Evolutionary conservation across 192 early-diverging fungal species (phyloP).

Genomic region (Dissophora ornata): DNA sequence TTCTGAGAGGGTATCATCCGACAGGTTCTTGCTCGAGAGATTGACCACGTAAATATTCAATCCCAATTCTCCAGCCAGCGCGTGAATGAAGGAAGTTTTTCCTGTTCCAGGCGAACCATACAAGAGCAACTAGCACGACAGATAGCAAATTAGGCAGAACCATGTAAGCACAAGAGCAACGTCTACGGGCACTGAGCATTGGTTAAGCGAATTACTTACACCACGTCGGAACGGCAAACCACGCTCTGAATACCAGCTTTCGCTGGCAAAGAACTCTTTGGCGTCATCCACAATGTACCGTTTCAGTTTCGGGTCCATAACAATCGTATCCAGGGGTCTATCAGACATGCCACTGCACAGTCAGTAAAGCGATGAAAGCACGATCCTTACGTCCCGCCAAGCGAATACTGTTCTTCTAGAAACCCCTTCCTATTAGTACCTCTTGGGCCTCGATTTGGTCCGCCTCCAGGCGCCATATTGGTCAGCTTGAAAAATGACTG

Average conservation of each 20-base stretch:
- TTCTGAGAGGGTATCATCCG: conserved; percentile 69
- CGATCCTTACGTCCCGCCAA: too few relatives aligned
- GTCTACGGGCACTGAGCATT: too few relatives aligned
- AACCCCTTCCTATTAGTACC: too few relatives aligned
- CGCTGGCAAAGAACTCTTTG: conserved; percentile 64
- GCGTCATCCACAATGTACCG: conserved; percentile 57
- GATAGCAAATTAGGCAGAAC: not conserved
- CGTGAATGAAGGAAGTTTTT: conserved; percentile 76
- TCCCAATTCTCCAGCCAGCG: conserved; percentile 78
- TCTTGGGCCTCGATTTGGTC: conserved; percentile 50
- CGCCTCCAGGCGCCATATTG: conserved; percentile 74
- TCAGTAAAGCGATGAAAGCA: too few relatives aligned
- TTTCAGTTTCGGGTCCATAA: conserved; percentile 62
- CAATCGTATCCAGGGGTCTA: conserved; percentile 66
- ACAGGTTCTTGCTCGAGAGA: conserved; percentile 70
- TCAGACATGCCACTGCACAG: too few relatives aligned
- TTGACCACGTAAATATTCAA: conserved; percentile 81
- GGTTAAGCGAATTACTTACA: conserved; percentile 14
- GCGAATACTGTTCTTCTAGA: too few relatives aligned
- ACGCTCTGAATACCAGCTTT: conserved; percentile 67
- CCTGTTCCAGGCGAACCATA: conserved; percentile 81
- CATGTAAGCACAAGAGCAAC: not conserved
- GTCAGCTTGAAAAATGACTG: conserved; percentile 74
- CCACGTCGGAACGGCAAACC: conserved; percentile 77
- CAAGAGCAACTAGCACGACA: conserved; percentile 60